Percentiles rank a stretch among this genome's conserved stretches.
Conservation (phyloP, 306 rosid species). For the Citrullus amarus region DNA sequence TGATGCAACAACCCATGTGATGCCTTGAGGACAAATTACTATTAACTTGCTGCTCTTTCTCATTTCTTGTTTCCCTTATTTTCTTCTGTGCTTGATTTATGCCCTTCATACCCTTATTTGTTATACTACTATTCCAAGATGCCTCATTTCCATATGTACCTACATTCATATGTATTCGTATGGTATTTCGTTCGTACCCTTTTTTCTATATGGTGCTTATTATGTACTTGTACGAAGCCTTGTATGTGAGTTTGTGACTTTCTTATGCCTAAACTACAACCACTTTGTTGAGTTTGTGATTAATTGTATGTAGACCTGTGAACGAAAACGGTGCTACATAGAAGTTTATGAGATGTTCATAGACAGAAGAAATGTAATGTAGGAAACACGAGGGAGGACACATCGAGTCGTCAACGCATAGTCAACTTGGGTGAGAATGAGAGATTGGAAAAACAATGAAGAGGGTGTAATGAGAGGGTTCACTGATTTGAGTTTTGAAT, state of each 20-base stretch:
- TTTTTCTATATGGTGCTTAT: neutral
- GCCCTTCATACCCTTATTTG: neutral
- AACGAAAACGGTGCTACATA: neutral
- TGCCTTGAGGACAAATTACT: conserved; percentile 4
- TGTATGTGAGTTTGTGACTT: neutral
- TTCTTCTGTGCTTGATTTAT: neutral
- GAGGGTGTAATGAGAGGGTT: neutral
- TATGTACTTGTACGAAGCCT: neutral
- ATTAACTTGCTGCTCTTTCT: neutral
- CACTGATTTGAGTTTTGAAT: neutral
- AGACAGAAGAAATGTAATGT: neutral
- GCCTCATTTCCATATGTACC: neutral
- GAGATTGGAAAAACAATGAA: neutral
- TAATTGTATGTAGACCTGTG: neutral
- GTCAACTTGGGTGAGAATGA: neutral
- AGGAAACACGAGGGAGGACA: neutral
- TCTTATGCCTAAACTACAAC: neutral
- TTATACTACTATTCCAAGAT: neutral
- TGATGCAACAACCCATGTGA: conserved; percentile 11
- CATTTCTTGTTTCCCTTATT: neutral
- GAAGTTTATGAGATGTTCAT: neutral
- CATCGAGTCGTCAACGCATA: no score
- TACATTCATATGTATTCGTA: neutral
- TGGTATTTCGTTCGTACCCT: neutral
- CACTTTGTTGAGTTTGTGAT: neutral